Percentiles rank a stretch among this genome's conserved stretches.
These are phyloP conservation scores for Cytospora schulzeri DNA, from an alignment of 2,329 filamentous ascomycete species.

Conservation along the genomic window DNA sequence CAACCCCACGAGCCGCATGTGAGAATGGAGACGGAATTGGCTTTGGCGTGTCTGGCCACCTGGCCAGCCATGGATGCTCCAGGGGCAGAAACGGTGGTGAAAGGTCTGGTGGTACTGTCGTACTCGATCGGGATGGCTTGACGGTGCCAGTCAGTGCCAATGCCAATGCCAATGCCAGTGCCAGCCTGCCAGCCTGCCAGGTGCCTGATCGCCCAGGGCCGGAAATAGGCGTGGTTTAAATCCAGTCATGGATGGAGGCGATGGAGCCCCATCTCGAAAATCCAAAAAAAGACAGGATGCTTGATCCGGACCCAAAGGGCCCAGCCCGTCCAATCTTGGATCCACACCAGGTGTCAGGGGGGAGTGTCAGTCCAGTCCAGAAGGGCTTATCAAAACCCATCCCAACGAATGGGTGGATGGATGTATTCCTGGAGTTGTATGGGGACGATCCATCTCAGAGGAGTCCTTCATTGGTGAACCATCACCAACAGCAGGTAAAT, in stretches of 20 bases:
- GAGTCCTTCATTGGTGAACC: neutral
- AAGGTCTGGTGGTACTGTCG: neutral
- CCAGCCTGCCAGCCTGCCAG: neutral
- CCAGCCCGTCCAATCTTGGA: constrained; percentile 2
- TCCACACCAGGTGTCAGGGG: neutral
- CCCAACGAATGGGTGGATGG: neutral
- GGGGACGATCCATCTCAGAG: neutral
- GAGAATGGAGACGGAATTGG: constrained; percentile 14
- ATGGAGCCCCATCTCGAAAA: neutral
- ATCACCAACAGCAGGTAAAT: neutral
- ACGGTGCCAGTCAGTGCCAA: no score
- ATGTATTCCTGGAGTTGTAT: neutral
- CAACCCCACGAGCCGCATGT: constrained; percentile 17
- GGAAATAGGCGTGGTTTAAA: neutral
- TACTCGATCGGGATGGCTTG: no score
- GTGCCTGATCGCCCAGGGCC: neutral
- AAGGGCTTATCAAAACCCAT: neutral
- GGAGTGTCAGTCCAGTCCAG: neutral
- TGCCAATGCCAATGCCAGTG: neutral
- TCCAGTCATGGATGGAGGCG: no score
- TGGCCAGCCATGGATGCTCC: neutral
- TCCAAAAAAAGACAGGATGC: constrained; percentile 1
- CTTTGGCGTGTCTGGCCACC: constrained; percentile 3
- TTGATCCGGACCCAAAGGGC: neutral
- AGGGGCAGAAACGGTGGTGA: neutral